Evolutionary conservation across 352 stramenopile species (phyloP), one percentile per base, ranked within the genome.

Genomic region (Lagenidium giganteum): DNA sequence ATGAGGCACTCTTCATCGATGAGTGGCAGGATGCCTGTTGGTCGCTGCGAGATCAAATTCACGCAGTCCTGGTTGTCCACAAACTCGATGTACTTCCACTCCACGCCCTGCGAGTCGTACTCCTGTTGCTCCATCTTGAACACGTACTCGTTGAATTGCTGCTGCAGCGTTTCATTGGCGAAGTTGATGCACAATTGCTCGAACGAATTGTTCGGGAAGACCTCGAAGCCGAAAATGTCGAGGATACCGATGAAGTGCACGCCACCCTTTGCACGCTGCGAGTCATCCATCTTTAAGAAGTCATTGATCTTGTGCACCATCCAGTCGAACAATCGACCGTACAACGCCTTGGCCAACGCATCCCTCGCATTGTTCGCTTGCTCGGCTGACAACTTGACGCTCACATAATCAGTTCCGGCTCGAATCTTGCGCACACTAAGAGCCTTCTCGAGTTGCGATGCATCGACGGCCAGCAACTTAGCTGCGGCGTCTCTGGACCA

Each of bases 171-270:
- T 43, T 95, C 84, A 47, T 95, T 95, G 8, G 80, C 74, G 49
- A 89, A 95, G 54, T 95, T 95, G 59, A 95, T 95, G 29, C 81
- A 94, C 4, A 95, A 75, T 54, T 95, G 84, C 55, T 95, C 84
- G 48, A 94, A 96, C 40, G 75, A 92, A 51, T 96, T 96, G 48
- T 87, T 67, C 16, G 79, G 70, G 46, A 96, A 96, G n/a, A 90
- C 77, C 41, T 96, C 87, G 33, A 96, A 96, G 26, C 87, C 87
- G 55, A 96, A 96, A 47, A 96, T 96, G 63, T 96, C 87, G 3
- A 96, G 61, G 38, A 96, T 87, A 7, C 86, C 87, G 26, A 96
- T 95, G 48, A 87, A 93, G 29, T 84, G 73, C 28, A 69, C 51
- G 9, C 58, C 55, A 21, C 71, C 67, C 41, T 80, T 77, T 4